These are phyloP conservation scores for Scenedesmus sp. DNA, from an alignment of 163 green algal genomes.

Conservation along the genomic window DNA sequence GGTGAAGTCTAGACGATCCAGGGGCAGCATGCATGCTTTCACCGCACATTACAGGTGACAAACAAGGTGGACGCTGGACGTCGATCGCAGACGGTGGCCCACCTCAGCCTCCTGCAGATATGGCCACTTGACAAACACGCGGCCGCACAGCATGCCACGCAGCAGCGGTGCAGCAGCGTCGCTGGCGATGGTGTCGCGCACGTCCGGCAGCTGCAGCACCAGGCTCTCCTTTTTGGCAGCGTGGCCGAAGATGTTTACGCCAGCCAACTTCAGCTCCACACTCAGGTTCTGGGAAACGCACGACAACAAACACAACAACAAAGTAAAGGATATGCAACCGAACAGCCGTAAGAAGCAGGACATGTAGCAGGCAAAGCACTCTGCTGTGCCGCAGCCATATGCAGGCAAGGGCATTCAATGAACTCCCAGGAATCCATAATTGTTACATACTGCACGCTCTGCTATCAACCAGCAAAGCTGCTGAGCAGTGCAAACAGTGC, in stretches of 20 bases:
- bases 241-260: conserved; percentile 88
- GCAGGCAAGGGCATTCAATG: no score
- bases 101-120: conserved; percentile 82
- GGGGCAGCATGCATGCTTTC: no score
- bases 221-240: conserved; percentile 87
- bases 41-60: no score
- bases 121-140: conserved; percentile 91
- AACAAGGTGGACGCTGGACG: no score
- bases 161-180: conserved; percentile 47
- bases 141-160: conserved; percentile 72
- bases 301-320: background rate
- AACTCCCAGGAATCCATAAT: no score
- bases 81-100: no score
- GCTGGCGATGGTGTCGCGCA: conserved; percentile 44
- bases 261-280: conserved; percentile 67
- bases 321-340: no score
- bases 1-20: no score
- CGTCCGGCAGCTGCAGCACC: conserved; percentile 82
- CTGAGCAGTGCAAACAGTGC: no score
- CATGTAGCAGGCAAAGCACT: no score
- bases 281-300: conserved; percentile 6
- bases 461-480: background rate
- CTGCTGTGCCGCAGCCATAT: no score
- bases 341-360: no score
- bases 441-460: background rate